Evolutionary conservation across 2,329 filamentous ascomycete genomes (phyloP), one percentile per base, ranked within the genome.

Genomic region (Trichophyton equinum): DNA sequence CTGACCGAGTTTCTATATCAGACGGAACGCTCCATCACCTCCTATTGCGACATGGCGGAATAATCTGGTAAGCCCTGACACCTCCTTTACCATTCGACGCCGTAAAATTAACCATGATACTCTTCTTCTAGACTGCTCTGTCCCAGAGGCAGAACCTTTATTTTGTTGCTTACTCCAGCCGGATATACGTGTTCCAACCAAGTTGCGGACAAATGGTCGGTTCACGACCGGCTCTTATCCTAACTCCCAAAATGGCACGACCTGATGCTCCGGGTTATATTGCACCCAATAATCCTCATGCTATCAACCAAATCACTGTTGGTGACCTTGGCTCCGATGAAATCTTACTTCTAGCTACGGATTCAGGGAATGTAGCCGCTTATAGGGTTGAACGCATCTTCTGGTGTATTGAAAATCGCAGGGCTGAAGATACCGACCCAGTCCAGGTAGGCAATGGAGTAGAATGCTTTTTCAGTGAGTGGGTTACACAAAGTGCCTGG

Each of bases 401-500:
- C 33, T 74, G 76, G 11, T 76, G 74, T 44, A 72, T 85, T 44
- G 71, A 74, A 40, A n/a, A 55, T 8, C 11, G 13, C 13, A 46
- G 30, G 2, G 27, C 22, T 42, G 53, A 51, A 18, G 38, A 46
- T 42, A 57, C 25, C 11, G 46, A 42, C 13, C 62, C 61, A 44
- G 59, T 55, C 63, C 64, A 60, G 57, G 49, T 64, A 58, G 64
- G 57, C 56, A 65, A 69, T 6, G 70, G 72, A 57, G 67, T 78
- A 15, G 69, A 70, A 18, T 74, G 76, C 1, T 88, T 95, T 68
- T 88, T 96, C 61, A 82, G 84, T 62, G 82, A 87, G 42, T 91
- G 88, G 69, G 90, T 96, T 1, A 82, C 83, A 1, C 76, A 75
- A 25, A 92, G 89, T 62, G 92, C 91, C 1, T 99, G 94, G 94